These are phyloP conservation scores for Pyronema domesticum DNA, from an alignment of 495 filamentous ascomycete species.

Conservation along the genomic window DNA sequence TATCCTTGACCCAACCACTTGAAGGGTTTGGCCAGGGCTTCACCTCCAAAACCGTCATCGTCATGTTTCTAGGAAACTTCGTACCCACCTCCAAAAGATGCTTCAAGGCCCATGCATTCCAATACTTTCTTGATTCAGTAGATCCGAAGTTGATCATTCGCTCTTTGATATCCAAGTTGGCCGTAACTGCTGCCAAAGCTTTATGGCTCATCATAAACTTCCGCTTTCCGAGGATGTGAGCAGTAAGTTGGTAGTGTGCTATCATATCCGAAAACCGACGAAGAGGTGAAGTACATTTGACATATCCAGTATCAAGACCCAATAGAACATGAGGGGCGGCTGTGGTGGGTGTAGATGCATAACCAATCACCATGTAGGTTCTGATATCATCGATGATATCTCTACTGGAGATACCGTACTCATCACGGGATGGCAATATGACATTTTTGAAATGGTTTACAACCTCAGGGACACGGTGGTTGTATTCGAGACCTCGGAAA, in stretches of 20 bases:
- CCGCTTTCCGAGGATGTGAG: conserved; percentile 35
- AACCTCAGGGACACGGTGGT: conserved; percentile 34
- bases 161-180: conserved; percentile 23
- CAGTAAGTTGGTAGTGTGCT: conserved; percentile 83
- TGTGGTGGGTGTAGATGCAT: conserved; percentile 12
- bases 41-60: conserved; percentile 25
- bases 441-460: conserved; percentile 22
- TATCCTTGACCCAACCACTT: conserved; percentile 26
- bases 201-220: conserved; percentile 4
- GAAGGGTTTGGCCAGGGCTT: conserved; percentile 20
- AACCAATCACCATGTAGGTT: not conserved
- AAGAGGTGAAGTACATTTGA: conserved; percentile 70
- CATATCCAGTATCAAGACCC: conserved; percentile 46
- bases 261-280: conserved; percentile 69
- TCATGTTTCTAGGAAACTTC: conserved; percentile 22
- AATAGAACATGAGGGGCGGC: conserved; percentile 41
- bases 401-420: conserved; percentile 17
- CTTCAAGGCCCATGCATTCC: conserved; percentile 39
- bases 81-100: conserved; percentile 21
- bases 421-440: conserved; percentile 23
- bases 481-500: conserved; percentile 50
- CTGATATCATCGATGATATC: conserved; percentile 27
- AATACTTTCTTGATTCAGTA: conserved; percentile 33
- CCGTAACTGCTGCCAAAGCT: conserved; percentile 21
- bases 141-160: conserved; percentile 26